A percentile compares a stretch with the other conserved stretches of the same genome.
Evolutionary conservation across 495 filamentous ascomycete genomes (phyloP).

Genomic region (Penicillium dipodomyicola): DNA sequence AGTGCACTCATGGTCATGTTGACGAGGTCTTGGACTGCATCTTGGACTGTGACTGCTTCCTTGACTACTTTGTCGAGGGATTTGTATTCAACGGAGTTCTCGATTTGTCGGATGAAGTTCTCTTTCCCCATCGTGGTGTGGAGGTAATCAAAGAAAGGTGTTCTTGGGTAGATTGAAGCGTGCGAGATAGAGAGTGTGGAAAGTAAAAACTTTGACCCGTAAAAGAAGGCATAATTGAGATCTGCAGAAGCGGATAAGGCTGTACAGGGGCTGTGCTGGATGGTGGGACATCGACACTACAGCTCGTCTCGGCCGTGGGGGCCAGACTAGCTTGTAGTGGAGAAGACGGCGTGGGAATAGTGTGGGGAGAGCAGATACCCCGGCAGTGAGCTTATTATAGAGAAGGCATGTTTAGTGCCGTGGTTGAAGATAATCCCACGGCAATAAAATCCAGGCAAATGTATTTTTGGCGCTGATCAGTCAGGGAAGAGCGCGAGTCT

Average conservation of each 20-base stretch:
- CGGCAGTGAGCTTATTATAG: too few relatives aligned
- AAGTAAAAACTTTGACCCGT: background rate
- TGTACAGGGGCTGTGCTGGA: too few relatives aligned
- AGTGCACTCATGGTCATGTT: constrained; percentile 9
- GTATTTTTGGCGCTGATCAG: too few relatives aligned
- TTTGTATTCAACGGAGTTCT: constrained; percentile 11
- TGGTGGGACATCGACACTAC: too few relatives aligned
- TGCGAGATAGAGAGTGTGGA: background rate
- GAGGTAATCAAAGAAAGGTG: constrained; percentile 1
- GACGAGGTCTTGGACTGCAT: constrained; percentile 5
- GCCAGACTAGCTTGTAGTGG: too few relatives aligned
- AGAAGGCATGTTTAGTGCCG: too few relatives aligned
- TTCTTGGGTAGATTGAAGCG: background rate
- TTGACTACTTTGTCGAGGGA: constrained; percentile 7
- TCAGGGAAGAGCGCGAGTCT: too few relatives aligned
- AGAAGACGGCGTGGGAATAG: too few relatives aligned
- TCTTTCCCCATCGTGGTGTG: background rate
- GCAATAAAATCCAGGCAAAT: too few relatives aligned
- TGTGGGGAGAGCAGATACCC: too few relatives aligned
- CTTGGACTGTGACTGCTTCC: constrained; percentile 3
- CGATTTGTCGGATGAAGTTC: constrained; percentile 11
- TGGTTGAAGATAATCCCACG: too few relatives aligned
- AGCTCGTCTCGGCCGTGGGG: too few relatives aligned
- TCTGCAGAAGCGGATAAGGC: background rate
- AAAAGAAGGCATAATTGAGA: background rate